phyloP scores from a whole-genome alignment of 2,329 filamentous ascomycete genomes.

The Rhinocladiella mackenziei region DNA sequence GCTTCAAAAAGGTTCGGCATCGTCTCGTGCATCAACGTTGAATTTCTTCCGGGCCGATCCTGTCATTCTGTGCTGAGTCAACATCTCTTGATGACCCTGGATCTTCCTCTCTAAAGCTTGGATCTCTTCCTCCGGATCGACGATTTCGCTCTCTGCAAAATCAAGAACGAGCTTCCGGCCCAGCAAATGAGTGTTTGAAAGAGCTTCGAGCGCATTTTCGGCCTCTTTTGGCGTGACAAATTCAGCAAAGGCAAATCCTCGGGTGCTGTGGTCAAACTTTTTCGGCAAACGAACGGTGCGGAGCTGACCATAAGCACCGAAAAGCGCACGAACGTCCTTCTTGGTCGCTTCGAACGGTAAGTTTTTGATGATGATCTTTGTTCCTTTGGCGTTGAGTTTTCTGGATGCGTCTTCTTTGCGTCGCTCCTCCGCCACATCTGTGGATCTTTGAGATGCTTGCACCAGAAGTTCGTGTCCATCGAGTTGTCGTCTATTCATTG shows the following conservation, averaged over 20 bases:
- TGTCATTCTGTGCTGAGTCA: constrained; percentile 79
- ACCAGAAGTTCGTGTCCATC: constrained; percentile 82
- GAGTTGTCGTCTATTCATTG: constrained; percentile 87
- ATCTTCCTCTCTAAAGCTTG: constrained; percentile 96
- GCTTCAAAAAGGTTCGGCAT: constrained; percentile 48
- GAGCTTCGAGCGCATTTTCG: constrained; percentile 80
- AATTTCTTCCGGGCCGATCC: constrained; percentile 80
- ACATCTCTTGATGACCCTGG: constrained; percentile 81
- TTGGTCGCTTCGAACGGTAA: constrained; percentile 92
- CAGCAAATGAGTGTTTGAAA: constrained; percentile 88
- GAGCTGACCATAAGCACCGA: constrained; percentile 86
- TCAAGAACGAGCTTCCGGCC: constrained; percentile 86
- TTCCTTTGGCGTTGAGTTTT: constrained; percentile 70
- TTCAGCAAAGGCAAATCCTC: constrained; percentile 95
- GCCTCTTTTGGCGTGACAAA: constrained; percentile 91
- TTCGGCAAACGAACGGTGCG: constrained; percentile 90
- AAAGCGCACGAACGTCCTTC: constrained; percentile 81
- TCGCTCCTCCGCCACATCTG: constrained; percentile 82
- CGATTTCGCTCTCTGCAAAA: constrained; percentile 80
- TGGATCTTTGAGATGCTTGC: constrained; percentile 78
- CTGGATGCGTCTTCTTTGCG: constrained; percentile 77
- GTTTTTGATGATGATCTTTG: constrained; percentile 98
- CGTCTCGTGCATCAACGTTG: constrained; percentile 66
- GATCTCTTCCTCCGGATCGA: constrained; percentile 94
- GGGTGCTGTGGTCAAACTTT: constrained; percentile 83